phyloP scores from a whole-genome alignment of 1,139 yeast species.

The Oligophagozyma castellii region DNA sequence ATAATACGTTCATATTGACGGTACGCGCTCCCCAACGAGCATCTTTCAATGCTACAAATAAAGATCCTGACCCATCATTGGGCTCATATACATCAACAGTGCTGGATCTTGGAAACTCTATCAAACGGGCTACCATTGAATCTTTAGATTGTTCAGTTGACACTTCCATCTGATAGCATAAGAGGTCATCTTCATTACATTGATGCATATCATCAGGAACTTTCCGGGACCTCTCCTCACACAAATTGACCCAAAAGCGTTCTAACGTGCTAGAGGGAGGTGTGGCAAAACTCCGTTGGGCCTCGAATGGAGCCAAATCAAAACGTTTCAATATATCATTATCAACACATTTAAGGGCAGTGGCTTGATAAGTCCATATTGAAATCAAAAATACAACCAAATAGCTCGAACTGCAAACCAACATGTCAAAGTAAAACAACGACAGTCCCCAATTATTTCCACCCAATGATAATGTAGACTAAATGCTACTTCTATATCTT shows the following conservation, averaged over 20 bases:
- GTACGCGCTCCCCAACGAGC: conserved; percentile 60
- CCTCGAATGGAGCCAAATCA: conserved; percentile 7
- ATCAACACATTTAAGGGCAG: conserved; percentile 8
- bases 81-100: conserved; percentile 8
- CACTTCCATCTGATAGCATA: conserved; percentile 52
- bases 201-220: conserved; percentile 22
- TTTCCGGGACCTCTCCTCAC: conserved; percentile 31
- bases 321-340: conserved; percentile 15
- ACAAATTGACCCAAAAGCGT: conserved; percentile 61
- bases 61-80: conserved; percentile 5
- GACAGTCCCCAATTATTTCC: too few relatives aligned
- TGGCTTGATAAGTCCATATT: too few relatives aligned
- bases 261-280: conserved; percentile 63
- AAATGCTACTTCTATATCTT: too few relatives aligned
- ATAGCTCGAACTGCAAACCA: too few relatives aligned
- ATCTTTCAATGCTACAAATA: conserved; percentile 36
- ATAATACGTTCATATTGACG: conserved; percentile 38
- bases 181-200: conserved; percentile 58
- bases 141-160: conserved; percentile 31
- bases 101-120: conserved; percentile 12
- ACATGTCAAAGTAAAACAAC: too few relatives aligned
- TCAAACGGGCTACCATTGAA: conserved; percentile 14
- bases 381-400: too few relatives aligned
- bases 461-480: too few relatives aligned
- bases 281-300: neutral